A percentile compares a stretch with the other conserved stretches of the same genome.
Conservation (phyloP, 257 asterid species). For the Solanum etuberosum region DNA sequence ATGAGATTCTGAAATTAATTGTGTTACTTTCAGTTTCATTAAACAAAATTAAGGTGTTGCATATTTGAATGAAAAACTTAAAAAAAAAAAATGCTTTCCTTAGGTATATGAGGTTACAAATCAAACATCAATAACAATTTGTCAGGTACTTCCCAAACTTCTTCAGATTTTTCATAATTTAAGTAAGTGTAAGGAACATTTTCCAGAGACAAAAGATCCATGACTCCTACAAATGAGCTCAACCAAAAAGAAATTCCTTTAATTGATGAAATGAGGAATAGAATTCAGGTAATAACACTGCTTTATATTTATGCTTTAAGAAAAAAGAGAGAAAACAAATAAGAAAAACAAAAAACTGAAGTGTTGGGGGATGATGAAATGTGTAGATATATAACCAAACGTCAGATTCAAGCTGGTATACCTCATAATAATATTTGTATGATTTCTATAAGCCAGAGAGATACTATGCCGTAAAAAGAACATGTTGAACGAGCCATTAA, state of each 20-base stretch:
- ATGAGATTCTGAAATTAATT: conserved; percentile 57
- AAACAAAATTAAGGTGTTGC: neutral
- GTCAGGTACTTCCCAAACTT: neutral
- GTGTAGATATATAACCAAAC: neutral
- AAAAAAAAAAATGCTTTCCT: neutral
- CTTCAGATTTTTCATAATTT: neutral
- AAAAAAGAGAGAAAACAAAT: neutral
- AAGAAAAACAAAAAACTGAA: neutral
- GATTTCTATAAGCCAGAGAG: conserved; percentile 72
- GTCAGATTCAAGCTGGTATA: conserved; percentile 6
- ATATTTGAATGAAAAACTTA: neutral
- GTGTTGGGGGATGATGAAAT: neutral
- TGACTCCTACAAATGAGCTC: neutral
- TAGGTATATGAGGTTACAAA: neutral
- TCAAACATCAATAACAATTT: neutral
- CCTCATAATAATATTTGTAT: conserved; percentile 84
- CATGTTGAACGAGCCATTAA: conserved; percentile 89
- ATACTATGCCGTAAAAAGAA: conserved; percentile 65
- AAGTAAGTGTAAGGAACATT: neutral
- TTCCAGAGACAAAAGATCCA: neutral
- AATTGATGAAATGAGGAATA: neutral
- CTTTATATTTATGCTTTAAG: neutral
- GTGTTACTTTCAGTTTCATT: neutral
- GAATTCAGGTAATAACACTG: neutral
- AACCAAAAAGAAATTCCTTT: neutral